Conservation (phyloP, 495 filamentous ascomycete species). For the Penicillium maclennaniae region DNA sequence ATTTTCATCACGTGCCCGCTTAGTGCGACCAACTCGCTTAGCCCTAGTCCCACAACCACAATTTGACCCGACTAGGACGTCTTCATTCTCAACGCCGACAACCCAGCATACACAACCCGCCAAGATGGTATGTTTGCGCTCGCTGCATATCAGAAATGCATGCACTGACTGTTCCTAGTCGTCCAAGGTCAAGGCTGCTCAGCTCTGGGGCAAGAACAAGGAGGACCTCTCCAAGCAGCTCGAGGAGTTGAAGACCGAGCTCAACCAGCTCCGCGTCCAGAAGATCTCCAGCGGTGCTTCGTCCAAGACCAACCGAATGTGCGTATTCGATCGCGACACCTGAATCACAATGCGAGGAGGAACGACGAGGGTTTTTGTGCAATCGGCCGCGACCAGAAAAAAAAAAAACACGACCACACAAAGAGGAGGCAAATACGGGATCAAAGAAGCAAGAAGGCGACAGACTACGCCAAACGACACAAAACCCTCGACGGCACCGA, state of each 20-base stretch:
- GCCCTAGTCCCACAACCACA: conserved; percentile 55
- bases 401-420: not conserved
- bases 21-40: conserved; percentile 41
- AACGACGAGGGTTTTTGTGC: conserved; percentile 14
- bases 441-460: not conserved
- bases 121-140: conserved; percentile 45
- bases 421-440: conserved; percentile 3
- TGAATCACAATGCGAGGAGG: conserved; percentile 7
- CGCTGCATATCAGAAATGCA: not conserved
- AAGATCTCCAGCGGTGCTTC: conserved; percentile 92
- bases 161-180: conserved; percentile 54
- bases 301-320: conserved; percentile 97
- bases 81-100: conserved; percentile 51
- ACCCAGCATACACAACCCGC: conserved; percentile 44
- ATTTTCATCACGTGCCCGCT: conserved; percentile 38
- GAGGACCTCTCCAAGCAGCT: conserved; percentile 93
- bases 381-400: conserved; percentile 12
- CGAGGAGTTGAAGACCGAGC: conserved; percentile 88
- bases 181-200: conserved; percentile 88
- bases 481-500: conserved; percentile 1
- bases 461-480: not conserved
- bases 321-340: conserved; percentile 42
- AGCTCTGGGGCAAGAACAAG: conserved; percentile 99
- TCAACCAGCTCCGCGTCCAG: conserved; percentile 88
- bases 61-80: conserved; percentile 41